Evolutionary conservation across 208 protist genomes (phyloP), one percentile per base, ranked within the genome.

Genomic region (Crithidia expoeki): DNA sequence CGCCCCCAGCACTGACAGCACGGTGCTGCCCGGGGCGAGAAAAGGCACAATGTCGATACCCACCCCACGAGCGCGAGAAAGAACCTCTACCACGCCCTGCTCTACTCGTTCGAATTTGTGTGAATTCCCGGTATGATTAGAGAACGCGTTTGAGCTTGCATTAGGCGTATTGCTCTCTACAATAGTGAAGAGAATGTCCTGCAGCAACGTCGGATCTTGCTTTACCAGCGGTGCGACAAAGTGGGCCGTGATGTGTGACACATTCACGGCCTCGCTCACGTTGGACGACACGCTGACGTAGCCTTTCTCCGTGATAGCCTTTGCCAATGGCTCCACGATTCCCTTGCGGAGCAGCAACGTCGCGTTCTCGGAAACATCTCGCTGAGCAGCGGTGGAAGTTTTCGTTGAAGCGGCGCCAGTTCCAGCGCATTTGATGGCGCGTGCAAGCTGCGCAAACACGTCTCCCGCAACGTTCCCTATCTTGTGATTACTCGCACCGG

Each of bases 211-310:
- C 4, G 50, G 33, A 17, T 81, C 58, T 17, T 83, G 73, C 56
- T 86, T 85, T n/a, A 96, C 64, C 55, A 90, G 79, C 33, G 92
- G 92, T 0, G 67, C 80, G n/a, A 94, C 77, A 72, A 94, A 90
- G 76, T 95, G 87, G 0, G 88, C 80, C 4, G 87, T 76, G 42
- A 93, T 82, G 65, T 90, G 84, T 21, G 87, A 92, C 33, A 96
- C 77, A 56, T 79, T 80, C 28, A 72, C 52, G 27, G 79, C 59
- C 46, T 83, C 80, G 33, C 72, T 76, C 10, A 92, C 65, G 59
- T 90, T 86, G 34, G 77, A 75, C 16, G 72, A 52, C 9, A 88
- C 71, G n/a, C 46, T 12, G 12, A 79, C 68, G 62, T 85, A 93
- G 44, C 76, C 84, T 33, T 61, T 66, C 58, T 80, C 61, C 27